Evolutionary conservation across 1,284 basidiomycete genomes (phyloP).

Genomic region (Volvariella surrecta): DNA sequence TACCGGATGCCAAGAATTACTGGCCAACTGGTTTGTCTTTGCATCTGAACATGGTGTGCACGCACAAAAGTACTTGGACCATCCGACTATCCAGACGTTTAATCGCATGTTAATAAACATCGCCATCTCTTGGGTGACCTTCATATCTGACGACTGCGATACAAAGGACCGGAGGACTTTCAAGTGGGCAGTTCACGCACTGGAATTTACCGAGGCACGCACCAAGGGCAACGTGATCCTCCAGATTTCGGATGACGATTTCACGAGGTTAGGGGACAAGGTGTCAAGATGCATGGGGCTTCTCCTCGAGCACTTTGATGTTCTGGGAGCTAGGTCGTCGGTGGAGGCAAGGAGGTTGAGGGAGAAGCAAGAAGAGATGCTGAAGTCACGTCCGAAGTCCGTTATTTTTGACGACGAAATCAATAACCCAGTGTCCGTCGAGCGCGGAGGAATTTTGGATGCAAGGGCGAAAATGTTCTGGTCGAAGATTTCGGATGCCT

Average conservation of each 20-base stretch:
- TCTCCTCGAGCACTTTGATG: constrained; percentile 96
- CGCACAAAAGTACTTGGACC: constrained; percentile 83
- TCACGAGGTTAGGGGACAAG: constrained; percentile 82
- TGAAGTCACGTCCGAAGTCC: constrained; percentile 47
- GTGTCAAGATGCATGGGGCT: constrained; percentile 96
- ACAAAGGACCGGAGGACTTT: constrained; percentile 96
- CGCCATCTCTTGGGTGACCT: constrained; percentile 95
- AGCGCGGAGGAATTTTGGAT: constrained; percentile 41
- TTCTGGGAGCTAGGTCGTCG: constrained; percentile 86
- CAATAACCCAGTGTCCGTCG: constrained; percentile 21
- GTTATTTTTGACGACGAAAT: constrained; percentile 39
- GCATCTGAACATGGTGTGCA: constrained; percentile 93
- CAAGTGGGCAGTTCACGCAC: constrained; percentile 95
- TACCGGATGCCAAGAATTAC: constrained; percentile 73
- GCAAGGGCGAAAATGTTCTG: constrained; percentile 64
- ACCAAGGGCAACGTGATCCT: constrained; percentile 84
- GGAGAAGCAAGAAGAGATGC: constrained; percentile 70
- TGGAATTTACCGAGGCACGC: constrained; percentile 89
- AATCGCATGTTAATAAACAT: constrained; percentile 79
- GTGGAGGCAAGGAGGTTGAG: constrained; percentile 86
- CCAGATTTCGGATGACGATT: constrained; percentile 82
- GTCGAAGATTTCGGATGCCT: constrained; percentile 54
- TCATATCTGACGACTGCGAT: constrained; percentile 98
- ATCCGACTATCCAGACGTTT: constrained; percentile 63
- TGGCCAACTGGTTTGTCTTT: constrained; percentile 95